These are phyloP conservation scores for Pleurotus citrinopileatus DNA, from an alignment of 768 basidiomycete species.

Conservation along the genomic window DNA sequence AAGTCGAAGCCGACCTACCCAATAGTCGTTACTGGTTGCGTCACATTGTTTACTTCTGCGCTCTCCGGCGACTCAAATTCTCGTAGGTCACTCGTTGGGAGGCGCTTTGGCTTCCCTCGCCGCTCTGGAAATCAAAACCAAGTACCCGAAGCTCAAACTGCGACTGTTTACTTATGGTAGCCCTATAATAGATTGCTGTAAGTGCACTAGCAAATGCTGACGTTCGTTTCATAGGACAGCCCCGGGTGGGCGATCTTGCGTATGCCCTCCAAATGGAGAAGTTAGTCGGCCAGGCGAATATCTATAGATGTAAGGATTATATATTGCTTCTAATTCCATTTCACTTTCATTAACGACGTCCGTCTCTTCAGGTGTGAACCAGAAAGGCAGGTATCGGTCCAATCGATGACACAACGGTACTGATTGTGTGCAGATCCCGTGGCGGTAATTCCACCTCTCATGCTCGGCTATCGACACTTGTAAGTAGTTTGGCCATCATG, in stretches of 20 bases:
- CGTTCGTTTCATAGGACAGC: too few species aligned
- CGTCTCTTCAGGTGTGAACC: background rate
- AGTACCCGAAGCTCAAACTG: background rate
- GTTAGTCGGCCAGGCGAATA: background rate
- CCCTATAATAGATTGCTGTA: background rate
- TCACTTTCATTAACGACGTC: background rate
- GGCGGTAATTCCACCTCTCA: background rate
- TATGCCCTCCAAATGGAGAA: background rate
- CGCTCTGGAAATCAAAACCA: conserved; percentile 5
- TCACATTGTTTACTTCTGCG: background rate
- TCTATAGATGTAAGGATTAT: background rate
- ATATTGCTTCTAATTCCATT: background rate
- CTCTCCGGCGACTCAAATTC: background rate
- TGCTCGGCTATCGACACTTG: background rate
- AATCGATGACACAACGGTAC: background rate
- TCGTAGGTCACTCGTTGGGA: conserved; percentile 3
- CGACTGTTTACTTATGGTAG: background rate
- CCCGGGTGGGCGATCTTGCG: background rate
- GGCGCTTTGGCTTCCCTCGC: conserved; percentile 1
- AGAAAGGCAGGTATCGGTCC: background rate
- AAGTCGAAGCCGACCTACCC: conserved; percentile 5
- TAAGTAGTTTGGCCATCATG: background rate
- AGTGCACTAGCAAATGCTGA: too few species aligned
- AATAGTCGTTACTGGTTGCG: background rate
- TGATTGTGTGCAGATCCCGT: background rate